A percentile compares a stretch with the other conserved stretches of the same genome.
Evolutionary conservation across 116 monocot species (phyloP).

Genomic region (Zostera marina): DNA sequence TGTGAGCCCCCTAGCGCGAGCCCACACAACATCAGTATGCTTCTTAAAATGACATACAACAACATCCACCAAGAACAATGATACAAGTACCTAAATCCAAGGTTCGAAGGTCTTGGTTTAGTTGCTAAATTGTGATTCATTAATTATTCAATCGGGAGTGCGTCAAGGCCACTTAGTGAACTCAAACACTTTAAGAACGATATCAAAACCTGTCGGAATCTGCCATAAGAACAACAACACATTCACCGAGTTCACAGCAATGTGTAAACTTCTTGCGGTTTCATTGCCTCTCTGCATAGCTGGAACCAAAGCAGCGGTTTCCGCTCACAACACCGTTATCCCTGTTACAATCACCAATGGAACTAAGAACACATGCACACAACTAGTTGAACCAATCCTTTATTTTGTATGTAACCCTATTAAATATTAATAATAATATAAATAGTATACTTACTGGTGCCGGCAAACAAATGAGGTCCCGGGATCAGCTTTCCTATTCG

Average conservation of each 20-base stretch:
- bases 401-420: too few species aligned
- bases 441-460: slow-evolving; percentile 24
- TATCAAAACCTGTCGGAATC: slow-evolving; percentile 74
- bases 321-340: slow-evolving; percentile 71
- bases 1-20: too few species aligned
- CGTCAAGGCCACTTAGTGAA: slow-evolving; percentile 69
- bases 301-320: slow-evolving; percentile 65
- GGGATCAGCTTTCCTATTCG: slow-evolving; percentile 87
- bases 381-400: too few species aligned
- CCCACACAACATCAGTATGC: too few species aligned
- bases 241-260: slow-evolving; percentile 57
- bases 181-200: slow-evolving; percentile 57
- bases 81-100: too few species aligned
- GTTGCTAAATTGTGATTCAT: too few species aligned
- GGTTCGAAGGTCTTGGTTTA: too few species aligned
- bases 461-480: slow-evolving; percentile 79
- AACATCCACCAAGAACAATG: too few species aligned
- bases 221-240: slow-evolving; percentile 68
- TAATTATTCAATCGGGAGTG: not conserved
- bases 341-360: slow-evolving; percentile 12
- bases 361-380: too few species aligned
- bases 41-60: too few species aligned
- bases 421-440: too few species aligned
- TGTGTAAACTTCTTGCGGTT: slow-evolving; percentile 65
- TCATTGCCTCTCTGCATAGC: slow-evolving; percentile 82